These are phyloP conservation scores for Rosa persica DNA, from an alignment of 306 rosid genomes.

Conservation along the genomic window DNA sequence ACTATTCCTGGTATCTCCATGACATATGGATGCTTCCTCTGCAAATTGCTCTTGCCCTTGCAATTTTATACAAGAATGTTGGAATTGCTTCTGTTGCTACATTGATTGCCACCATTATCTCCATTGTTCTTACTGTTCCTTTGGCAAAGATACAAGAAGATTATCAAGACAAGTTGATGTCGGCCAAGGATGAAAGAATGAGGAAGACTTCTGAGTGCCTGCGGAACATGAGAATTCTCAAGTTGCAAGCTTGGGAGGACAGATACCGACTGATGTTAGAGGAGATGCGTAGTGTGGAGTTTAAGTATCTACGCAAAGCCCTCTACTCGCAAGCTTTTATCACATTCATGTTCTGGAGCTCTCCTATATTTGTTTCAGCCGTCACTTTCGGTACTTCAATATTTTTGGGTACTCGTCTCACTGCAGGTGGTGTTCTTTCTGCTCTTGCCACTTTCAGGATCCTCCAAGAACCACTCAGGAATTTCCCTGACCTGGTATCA, in stretches of 20 bases:
- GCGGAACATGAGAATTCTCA: slow-evolving; percentile 95
- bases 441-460: slow-evolving; percentile 98
- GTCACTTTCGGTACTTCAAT: slow-evolving; percentile 87
- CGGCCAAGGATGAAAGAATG: slow-evolving; percentile 99
- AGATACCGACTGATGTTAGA: slow-evolving; percentile 72
- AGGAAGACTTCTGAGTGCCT: slow-evolving; percentile 94
- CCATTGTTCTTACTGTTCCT: slow-evolving; percentile 80
- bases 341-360: slow-evolving; percentile 99
- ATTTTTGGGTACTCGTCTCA: slow-evolving; percentile 76
- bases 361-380: slow-evolving; percentile 96
- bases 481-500: slow-evolving; percentile 95
- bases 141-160: slow-evolving; percentile 84
- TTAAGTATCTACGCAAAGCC: slow-evolving; percentile 90
- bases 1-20: slow-evolving; percentile 96
- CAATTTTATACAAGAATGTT: slow-evolving; percentile 92
- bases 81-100: slow-evolving; percentile 95
- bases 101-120: slow-evolving; percentile 83
- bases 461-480: slow-evolving; percentile 99
- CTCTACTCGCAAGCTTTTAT: slow-evolving; percentile 97
- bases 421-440: slow-evolving; percentile 97
- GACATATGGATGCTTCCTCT: slow-evolving; percentile 99
- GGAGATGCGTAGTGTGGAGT: slow-evolving; percentile 95
- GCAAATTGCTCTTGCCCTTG: slow-evolving; percentile 92
- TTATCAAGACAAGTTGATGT: slow-evolving; percentile 93
- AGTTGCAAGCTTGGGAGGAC: slow-evolving; percentile 99